phyloP scores from a whole-genome alignment of 306 rosid species.

The Lathyrus oleraceus region DNA sequence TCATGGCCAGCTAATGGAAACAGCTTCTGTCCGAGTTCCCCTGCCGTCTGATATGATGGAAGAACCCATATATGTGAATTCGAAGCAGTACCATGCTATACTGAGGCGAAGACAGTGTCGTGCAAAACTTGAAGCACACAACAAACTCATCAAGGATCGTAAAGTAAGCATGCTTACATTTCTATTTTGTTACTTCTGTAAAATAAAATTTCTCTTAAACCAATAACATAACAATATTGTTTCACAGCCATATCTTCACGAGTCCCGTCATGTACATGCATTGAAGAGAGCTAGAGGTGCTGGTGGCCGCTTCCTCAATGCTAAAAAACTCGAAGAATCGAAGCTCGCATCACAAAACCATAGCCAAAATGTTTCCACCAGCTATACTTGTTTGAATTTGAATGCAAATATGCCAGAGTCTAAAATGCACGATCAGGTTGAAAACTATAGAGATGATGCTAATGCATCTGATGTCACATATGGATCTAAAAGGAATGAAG shows the following conservation, averaged over 20 bases:
- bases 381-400: slow-evolving; percentile 35
- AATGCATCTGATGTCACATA: slow-evolving; percentile 33
- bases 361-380: slow-evolving; percentile 29
- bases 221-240: not conserved
- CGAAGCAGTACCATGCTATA: slow-evolving; percentile 90
- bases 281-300: slow-evolving; percentile 71
- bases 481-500: slow-evolving; percentile 19
- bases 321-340: slow-evolving; percentile 44
- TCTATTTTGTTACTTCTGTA: not conserved
- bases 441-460: slow-evolving; percentile 45
- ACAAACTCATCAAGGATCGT: slow-evolving; percentile 58
- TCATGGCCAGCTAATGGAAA: slow-evolving; percentile 51
- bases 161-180: slow-evolving; percentile 48
- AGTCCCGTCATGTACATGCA: slow-evolving; percentile 76
- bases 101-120: slow-evolving; percentile 84
- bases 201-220: not conserved
- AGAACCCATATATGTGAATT: slow-evolving; percentile 80
- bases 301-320: slow-evolving; percentile 73
- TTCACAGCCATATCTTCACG: slow-evolving; percentile 78
- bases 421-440: slow-evolving; percentile 35
- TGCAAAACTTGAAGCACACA: slow-evolving; percentile 74
- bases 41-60: slow-evolving; percentile 55
- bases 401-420: slow-evolving; percentile 37
- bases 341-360: slow-evolving; percentile 30
- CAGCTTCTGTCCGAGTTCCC: slow-evolving; percentile 52